Base-by-base conservation (phyloP, 1,284 basidiomycete genomes). In the Malassezia yamatoensis region DNA sequence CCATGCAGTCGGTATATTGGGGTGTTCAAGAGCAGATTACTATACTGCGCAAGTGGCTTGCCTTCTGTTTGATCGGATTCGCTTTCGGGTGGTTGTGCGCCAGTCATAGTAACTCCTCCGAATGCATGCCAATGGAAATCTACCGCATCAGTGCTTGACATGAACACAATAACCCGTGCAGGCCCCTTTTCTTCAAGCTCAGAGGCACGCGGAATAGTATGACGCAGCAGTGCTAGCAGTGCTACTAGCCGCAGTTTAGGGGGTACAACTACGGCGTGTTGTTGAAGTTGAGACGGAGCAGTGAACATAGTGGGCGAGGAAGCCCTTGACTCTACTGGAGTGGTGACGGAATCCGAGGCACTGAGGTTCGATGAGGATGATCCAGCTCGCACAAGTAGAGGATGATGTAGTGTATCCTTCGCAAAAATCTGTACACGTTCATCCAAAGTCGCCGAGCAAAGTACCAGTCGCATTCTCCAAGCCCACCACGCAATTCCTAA, bases 41-140 rank as follows among this genome's bases (percentile, higher is more conserved):
- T 81, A 10, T 81, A 53, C 21, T 63, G 54, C 3, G 53, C 65
- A 32, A 69, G 68, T 0, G 67, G 75, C 11, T 66, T 37, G 13
- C 53, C 44, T 24, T 56, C 51, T 11, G 56, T 42, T 41, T 61
- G 53, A 35, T 72, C 67, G 39, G 39, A 16, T 10, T 20, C 12
- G 21, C 21, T 32, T 12, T 43, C 41, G 16, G 16, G 12, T 1
- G 10, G 9, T 2, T 70, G 47, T 2, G 45, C 53, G 10, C 80
- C 82, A 36, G 35, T 24, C 88, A 96, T 93, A 9, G 77, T 75
- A 18, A 87, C 80, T 1, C 84, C 83, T 1, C 85, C 87, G 0
- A 98, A 77, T n/a, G 96, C 79, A 45, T 81, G 81, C 87, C 88
- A 98, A 74, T 96, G 90, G 72, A 90, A 96, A 75, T 99, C 93